Percentiles rank a stretch among this genome's conserved stretches.
Evolutionary conservation across 176 grass and related monocot genomes (phyloP).

Genomic region (Eleusine indica): DNA sequence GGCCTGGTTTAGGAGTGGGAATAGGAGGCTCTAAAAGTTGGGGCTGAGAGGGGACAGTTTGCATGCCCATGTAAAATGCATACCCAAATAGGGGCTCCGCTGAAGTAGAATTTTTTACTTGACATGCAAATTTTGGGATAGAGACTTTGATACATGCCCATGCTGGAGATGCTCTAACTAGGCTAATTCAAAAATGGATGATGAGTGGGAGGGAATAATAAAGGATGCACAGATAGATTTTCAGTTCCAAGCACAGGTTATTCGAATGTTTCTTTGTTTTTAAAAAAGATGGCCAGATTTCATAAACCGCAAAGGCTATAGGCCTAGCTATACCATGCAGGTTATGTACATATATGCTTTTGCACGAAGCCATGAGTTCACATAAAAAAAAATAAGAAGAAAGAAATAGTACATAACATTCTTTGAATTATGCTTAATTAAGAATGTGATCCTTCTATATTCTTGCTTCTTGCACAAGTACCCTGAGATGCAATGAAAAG

Average conservation of each 20-base stretch:
- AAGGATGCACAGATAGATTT: not conserved
- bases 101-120: too few species aligned
- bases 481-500: not conserved
- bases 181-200: slow-evolving; percentile 14
- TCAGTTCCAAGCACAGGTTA: slow-evolving; percentile 17
- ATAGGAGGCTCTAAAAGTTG: too few species aligned
- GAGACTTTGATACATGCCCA: too few species aligned
- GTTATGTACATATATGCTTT: slow-evolving; percentile 1
- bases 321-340: slow-evolving; percentile 32
- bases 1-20: too few species aligned
- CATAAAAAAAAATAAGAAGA: not conserved
- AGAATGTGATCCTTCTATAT: slow-evolving; percentile 19
- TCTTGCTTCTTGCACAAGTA: slow-evolving; percentile 47
- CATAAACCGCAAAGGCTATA: slow-evolving; percentile 28
- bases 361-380: slow-evolving; percentile 1
- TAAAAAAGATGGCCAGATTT: not conserved
- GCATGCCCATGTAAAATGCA: too few species aligned
- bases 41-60: too few species aligned
- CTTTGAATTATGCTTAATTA: not conserved
- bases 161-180: not conserved
- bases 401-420: not conserved
- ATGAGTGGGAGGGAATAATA: slow-evolving; percentile 27
- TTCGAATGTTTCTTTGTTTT: not conserved
- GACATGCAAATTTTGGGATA: too few species aligned
- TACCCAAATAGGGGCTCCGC: too few species aligned